Evolutionary conservation across 2,329 filamentous ascomycete genomes (phyloP).

Genomic region (Gnomoniopsis sp.): DNA sequence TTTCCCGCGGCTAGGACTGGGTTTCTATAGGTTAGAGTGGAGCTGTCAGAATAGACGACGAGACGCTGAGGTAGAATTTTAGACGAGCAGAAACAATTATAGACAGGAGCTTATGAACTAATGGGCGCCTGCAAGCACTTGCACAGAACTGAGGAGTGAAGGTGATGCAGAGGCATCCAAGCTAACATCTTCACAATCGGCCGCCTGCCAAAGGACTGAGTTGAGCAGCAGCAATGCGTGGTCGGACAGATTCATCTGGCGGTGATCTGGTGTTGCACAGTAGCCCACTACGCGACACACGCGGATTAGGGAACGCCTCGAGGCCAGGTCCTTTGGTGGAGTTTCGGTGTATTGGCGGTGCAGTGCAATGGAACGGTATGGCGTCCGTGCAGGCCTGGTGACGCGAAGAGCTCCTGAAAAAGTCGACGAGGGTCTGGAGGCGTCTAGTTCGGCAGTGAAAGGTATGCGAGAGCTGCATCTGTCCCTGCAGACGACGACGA

Average conservation of each 20-base stretch:
- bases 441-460: conserved; percentile 22
- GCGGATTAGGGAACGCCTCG: not conserved
- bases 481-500: conserved; percentile 16
- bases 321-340: not conserved
- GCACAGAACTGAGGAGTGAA: not conserved
- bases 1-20: conserved; percentile 20
- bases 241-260: conserved; percentile 15
- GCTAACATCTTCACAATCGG: conserved; percentile 1
- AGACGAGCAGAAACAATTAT: conserved; percentile 15
- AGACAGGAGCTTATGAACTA: conserved; percentile 12
- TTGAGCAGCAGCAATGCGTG: conserved; percentile 5
- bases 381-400: not conserved
- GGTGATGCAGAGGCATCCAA: conserved; percentile 3
- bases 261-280: conserved; percentile 7
- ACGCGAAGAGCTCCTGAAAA: conserved; percentile 6
- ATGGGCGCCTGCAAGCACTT: conserved; percentile 15
- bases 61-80: conserved; percentile 14
- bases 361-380: not conserved
- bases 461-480: conserved; percentile 22
- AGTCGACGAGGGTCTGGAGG: conserved; percentile 13
- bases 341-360: not conserved
- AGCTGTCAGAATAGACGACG: conserved; percentile 15
- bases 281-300: conserved; percentile 8
- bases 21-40: conserved; percentile 19
- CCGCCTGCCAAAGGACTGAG: not conserved